Evolutionary conservation across 495 filamentous ascomycete species (phyloP), one percentile per base, ranked within the genome.

Genomic region (Penicillium mononematosum): DNA sequence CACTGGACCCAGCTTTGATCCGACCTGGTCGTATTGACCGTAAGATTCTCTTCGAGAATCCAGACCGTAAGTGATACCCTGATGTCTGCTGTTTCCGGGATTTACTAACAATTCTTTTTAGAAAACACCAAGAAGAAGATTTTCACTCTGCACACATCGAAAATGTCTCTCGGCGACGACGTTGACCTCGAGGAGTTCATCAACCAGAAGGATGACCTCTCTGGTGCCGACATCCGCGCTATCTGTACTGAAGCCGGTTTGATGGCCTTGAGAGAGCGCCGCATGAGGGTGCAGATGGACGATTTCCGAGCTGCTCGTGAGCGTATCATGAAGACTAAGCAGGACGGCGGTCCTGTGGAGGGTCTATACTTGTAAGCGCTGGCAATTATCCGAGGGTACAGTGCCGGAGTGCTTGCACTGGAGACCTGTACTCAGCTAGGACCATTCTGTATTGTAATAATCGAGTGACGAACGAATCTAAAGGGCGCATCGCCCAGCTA

Each of bases 121-220:
- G 86, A 98, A 83, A 92, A 91, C 74, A 99, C 94, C 52, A 99
- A 99, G 83, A 91, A 92, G 79, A 99, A 98, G 86, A 99, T 99
- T 69, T 99, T 99, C 77, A 90, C 87, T 24, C 85, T 99, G n/a
- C 94, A 99, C 76, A 99, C 94, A 17, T 92, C 89, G 65, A 99
- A 99, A 83, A 99, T 99, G 94, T 95, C 89, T 14, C 83, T 98
- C 43, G 89, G 88, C 67, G 85, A 89, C 61, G 94, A 99, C 64
- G 94, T 99, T 45, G 94, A 99, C 61, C 82, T 99, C 45, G 94
- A 98, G 61, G 94, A 99, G 75, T 98, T 99, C 70, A 96, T 99
- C 69, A 91, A 85, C 64, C 92, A 96, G 78, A 99, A 99, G 79
- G 94, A 99, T 65, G 94, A 99, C 68, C 81, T 99, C 4, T 96